Evolutionary conservation across 192 early-diverging fungal genomes (phyloP).

Genomic region (Backusella westeae): DNA sequence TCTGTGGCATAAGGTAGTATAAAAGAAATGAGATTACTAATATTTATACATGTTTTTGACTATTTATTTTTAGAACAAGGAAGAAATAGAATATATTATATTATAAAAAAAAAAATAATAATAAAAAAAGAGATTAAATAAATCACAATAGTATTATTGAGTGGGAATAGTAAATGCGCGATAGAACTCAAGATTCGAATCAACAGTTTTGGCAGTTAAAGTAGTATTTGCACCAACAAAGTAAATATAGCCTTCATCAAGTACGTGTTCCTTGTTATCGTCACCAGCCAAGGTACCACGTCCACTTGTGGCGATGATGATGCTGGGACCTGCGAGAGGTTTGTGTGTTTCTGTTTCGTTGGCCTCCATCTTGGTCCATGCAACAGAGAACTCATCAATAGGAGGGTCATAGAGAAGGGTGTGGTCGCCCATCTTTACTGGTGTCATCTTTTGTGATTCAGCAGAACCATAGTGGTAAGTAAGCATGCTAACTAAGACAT

Average conservation of each 20-base stretch:
- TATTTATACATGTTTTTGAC: no score
- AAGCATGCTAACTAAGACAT: conserved; percentile 86
- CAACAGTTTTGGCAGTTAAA: conserved; percentile 40
- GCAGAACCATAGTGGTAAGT: conserved; percentile 84
- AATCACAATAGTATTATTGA: background rate
- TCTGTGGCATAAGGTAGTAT: background rate
- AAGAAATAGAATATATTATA: no score
- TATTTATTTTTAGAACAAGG: background rate
- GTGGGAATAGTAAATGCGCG: conserved; percentile 41
- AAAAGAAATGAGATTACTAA: background rate
- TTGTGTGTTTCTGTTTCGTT: conserved; percentile 38
- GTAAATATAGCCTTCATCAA: conserved; percentile 72
- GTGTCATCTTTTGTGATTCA: conserved; percentile 74
- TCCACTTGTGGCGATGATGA: conserved; percentile 84
- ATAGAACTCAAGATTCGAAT: conserved; percentile 43
- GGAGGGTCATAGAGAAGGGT: conserved; percentile 92
- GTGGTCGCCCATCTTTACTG: conserved; percentile 42
- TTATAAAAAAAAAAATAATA: no score
- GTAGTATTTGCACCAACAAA: conserved; percentile 68
- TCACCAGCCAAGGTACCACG: conserved; percentile 45
- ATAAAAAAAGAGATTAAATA: no score
- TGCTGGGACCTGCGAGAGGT: conserved; percentile 73
- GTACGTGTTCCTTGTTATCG: conserved; percentile 24
- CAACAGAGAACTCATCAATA: conserved; percentile 92
- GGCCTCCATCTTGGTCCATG: conserved; percentile 54